These are phyloP conservation scores for Cystobasidium tubakii DNA, from an alignment of 768 basidiomycete species.

Conservation along the genomic window DNA sequence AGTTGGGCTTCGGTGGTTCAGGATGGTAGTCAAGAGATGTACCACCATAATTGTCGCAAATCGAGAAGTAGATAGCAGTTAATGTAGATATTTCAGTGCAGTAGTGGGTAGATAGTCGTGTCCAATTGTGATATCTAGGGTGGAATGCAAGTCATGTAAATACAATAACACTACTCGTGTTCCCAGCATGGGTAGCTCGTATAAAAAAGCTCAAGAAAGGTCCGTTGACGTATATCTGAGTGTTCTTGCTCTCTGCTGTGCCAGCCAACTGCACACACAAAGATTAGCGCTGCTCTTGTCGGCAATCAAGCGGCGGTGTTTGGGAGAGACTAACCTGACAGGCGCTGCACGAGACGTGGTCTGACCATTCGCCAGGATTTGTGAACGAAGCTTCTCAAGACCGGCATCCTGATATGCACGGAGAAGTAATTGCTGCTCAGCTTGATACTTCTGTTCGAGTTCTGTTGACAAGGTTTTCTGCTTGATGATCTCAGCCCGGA, in stretches of 20 bases:
- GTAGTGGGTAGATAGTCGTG: too few relatives aligned
- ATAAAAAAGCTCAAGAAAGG: neutral
- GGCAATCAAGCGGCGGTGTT: too few relatives aligned
- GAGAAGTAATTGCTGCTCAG: constrained; percentile 76
- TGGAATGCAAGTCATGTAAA: neutral
- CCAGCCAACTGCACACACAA: constrained; percentile 15
- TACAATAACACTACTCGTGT: neutral
- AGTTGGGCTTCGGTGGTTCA: neutral
- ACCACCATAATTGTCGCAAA: neutral
- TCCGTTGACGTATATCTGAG: neutral
- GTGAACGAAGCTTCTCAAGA: constrained; percentile 49
- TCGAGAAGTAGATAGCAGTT: neutral
- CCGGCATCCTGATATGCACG: constrained; percentile 67
- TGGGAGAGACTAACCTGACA: neutral
- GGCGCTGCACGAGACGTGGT: neutral
- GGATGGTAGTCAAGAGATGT: neutral
- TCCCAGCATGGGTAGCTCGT: neutral
- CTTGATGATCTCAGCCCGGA: constrained; percentile 7
- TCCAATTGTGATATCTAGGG: neutral
- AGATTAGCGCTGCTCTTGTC: neutral
- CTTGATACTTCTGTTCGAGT: constrained; percentile 58
- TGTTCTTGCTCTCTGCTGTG: constrained; percentile 30
- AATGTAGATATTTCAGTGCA: too few relatives aligned
- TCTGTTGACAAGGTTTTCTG: constrained; percentile 52
- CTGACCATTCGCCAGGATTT: constrained; percentile 3